Percentiles rank a stretch among this genome's conserved stretches.
Conservation (phyloP, 192 early-diverging fungal genomes). For the Coemansia sp. region DNA sequence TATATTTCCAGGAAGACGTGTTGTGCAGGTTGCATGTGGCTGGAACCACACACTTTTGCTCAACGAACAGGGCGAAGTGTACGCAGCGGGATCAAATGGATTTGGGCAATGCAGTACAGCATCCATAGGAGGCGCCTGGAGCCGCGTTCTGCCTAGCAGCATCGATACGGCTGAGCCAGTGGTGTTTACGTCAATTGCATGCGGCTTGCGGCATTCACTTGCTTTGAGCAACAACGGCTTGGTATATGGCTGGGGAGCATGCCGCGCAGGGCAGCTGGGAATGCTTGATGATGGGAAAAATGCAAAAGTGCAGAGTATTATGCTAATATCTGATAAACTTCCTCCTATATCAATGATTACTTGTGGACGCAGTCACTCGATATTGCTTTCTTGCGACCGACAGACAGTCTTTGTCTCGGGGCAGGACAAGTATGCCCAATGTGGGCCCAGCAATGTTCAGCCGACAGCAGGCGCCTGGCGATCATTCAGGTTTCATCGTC, state of each 20-base stretch:
- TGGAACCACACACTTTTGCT: constrained; percentile 52
- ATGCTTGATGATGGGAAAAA: neutral
- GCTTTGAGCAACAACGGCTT: constrained; percentile 45
- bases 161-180: neutral
- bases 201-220: constrained; percentile 67
- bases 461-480: constrained; percentile 6
- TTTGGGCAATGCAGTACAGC: constrained; percentile 29
- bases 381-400: constrained; percentile 50
- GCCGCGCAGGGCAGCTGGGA: constrained; percentile 66
- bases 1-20: neutral
- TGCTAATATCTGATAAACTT: constrained; percentile 12
- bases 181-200: constrained; percentile 54
- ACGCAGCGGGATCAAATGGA: constrained; percentile 18
- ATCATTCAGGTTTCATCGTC: constrained; percentile 10
- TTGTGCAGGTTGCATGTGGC: constrained; percentile 37
- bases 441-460: constrained; percentile 37
- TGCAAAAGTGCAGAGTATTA: neutral
- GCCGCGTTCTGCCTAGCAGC: neutral
- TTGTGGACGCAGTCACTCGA: constrained; percentile 65
- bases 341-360: constrained; percentile 56
- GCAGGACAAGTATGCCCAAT: constrained; percentile 65
- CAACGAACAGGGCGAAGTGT: constrained; percentile 14
- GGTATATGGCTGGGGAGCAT: constrained; percentile 65
- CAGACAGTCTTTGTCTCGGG: constrained; percentile 57
- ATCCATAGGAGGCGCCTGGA: neutral